These are phyloP conservation scores for Castanopsis chinensis DNA, from an alignment of 306 rosid species.

Conservation along the genomic window DNA sequence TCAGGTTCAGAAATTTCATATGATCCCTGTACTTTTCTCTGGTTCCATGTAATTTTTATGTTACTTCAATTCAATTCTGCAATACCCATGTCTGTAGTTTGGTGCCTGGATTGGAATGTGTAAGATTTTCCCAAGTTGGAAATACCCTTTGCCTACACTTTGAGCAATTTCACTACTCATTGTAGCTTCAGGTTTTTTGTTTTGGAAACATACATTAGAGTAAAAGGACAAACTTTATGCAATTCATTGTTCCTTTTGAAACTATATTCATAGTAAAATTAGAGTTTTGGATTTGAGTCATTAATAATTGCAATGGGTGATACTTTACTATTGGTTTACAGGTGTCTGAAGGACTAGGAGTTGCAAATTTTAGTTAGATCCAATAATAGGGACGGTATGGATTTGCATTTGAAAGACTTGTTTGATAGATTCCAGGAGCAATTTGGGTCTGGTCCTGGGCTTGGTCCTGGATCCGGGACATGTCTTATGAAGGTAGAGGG, in stretches of 20 bases:
- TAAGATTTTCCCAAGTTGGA: not conserved
- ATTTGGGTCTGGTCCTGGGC: conserved; percentile 68
- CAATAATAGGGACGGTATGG: conserved; percentile 35
- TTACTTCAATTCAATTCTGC: not conserved
- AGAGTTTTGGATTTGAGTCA: not conserved
- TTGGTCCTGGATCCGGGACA: conserved; percentile 77
- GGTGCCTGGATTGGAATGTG: not conserved
- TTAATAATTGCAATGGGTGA: conserved; percentile 1
- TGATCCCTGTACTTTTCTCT: not conserved
- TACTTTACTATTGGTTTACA: conserved; percentile 17
- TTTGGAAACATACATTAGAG: not conserved
- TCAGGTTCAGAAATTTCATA: not conserved
- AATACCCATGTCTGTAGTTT: not conserved
- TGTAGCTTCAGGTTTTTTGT: not conserved
- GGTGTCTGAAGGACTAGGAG: conserved; percentile 8
- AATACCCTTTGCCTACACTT: not conserved
- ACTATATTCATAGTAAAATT: not conserved
- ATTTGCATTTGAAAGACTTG: conserved; percentile 66
- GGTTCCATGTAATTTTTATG: not conserved
- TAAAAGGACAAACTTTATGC: not conserved
- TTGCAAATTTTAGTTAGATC: conserved; percentile 9
- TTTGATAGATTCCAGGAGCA: conserved; percentile 69
- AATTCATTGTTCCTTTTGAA: not conserved
- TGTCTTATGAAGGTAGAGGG: conserved; percentile 65
- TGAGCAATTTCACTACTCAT: not conserved